Percentiles rank a stretch among this genome's conserved stretches.
These are phyloP conservation scores for Ustilago xerochloae DNA, from an alignment of 1,284 basidiomycete genomes.

Conservation along the genomic window DNA sequence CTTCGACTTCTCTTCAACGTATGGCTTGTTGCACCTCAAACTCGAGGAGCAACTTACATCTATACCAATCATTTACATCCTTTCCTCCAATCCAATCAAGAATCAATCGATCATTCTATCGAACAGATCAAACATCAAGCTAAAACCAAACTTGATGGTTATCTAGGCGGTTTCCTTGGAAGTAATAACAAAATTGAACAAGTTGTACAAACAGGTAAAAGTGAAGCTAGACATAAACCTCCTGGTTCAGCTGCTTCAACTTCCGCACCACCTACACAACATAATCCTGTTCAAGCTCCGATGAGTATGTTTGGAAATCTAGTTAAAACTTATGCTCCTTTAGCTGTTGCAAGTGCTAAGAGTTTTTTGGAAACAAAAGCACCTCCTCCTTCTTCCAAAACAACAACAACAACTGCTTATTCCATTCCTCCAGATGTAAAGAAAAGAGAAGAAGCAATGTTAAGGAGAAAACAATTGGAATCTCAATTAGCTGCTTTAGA, in stretches of 20 bases:
- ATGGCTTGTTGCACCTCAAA: conserved; percentile 65
- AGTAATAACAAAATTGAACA: too few species aligned
- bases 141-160: conserved; percentile 2
- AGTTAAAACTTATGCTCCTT: conserved; percentile 36
- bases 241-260: conserved; percentile 4
- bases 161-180: conserved; percentile 15
- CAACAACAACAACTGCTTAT: conserved; percentile 22
- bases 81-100: conserved; percentile 80
- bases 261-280: conserved; percentile 29
- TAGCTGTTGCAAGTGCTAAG: conserved; percentile 32
- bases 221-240: conserved; percentile 23
- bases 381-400: conserved; percentile 12
- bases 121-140: conserved; percentile 67
- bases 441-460: conserved; percentile 21
- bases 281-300: conserved; percentile 40
- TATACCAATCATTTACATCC: conserved; percentile 81
- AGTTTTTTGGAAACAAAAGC: conserved; percentile 30
- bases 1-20: conserved; percentile 57
- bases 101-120: conserved; percentile 81
- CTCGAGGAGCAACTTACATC: conserved; percentile 79
- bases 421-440: conserved; percentile 12
- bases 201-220: conserved; percentile 1
- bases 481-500: conserved; percentile 37
- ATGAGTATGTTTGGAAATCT: conserved; percentile 35
- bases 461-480: conserved; percentile 28